Base-by-base conservation (phyloP, 805 yeast species). In the Zygoascus flipseniorum region DNA sequence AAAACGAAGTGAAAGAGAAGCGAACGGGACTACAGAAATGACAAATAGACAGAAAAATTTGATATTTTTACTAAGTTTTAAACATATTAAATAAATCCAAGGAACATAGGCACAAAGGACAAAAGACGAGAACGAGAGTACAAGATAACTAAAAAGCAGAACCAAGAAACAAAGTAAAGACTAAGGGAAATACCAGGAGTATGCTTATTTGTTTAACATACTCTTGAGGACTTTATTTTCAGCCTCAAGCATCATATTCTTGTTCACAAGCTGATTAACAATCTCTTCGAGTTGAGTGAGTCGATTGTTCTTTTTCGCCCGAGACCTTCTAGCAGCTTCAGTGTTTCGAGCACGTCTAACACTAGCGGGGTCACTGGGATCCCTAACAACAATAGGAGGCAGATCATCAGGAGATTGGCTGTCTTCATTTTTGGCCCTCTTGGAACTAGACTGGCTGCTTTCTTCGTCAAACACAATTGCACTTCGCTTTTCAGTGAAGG, bases 321-420 rank as follows among this genome's bases (percentile, higher is more conserved):
- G 78, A 35, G 97, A 89, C 68, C 97, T 80, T 69, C 98, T 82
- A 5, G 96, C 97, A 58, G 96, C 96, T 69, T 88, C 96, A 20
- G 82, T 89, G 76, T 89, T 89, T 70, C 89, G 81, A 13, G 96
- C 96, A 65, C 97, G 81, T 69, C 90, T 86, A 62, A 83, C 63
- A 51, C 86, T 77, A 52, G 77, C 78, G 16, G 85, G 81, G 68
- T 89, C 96, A 48, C 67, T 71, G 26, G 39, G 39, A 35, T 35
- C 16, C 39, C 16, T 35, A n/a, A 35, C 39, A 35, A 35, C 39
- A 35, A 35, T 35, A 35, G 53, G 43, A 43, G 42, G 23, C n/a
- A 47, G 35, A 9, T 50, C 39, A 9, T 50, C 39, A 18, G 50
- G 39, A 35, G 39, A 35, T 35, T 5, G 16, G 8, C 16, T n/a